Percentiles rank a stretch among this genome's conserved stretches.
Conservation (phyloP, 331 rosid genomes). For the Spiraea crenata region DNA sequence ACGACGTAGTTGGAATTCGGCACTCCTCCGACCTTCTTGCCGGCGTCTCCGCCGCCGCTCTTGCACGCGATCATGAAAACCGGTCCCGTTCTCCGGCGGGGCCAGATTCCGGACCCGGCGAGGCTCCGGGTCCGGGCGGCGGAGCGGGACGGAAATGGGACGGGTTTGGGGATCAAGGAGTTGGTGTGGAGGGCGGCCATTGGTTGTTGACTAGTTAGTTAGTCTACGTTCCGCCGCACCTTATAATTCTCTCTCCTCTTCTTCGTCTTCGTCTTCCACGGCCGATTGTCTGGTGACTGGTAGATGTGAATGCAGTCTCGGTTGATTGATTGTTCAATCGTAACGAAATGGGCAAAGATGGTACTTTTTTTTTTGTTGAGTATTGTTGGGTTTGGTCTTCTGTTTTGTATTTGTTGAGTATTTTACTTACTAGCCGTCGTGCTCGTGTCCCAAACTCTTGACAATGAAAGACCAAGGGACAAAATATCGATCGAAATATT, state of each 20-base stretch:
- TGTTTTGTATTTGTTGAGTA: neutral
- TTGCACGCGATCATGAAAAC: slow-evolving; percentile 7
- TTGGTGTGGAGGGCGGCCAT: slow-evolving; percentile 34
- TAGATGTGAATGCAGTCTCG: neutral
- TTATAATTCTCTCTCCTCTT: neutral
- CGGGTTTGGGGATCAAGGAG: slow-evolving; percentile 6
- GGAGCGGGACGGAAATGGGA: neutral
- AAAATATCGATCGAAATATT: too few relatives aligned
- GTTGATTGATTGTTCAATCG: neutral
- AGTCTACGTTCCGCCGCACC: neutral
- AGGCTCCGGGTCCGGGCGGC: neutral
- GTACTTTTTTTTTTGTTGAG: neutral
- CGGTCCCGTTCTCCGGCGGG: slow-evolving; percentile 10
- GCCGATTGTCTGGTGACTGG: neutral
- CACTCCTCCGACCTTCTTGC: slow-evolving; percentile 37
- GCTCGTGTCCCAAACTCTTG: too few relatives aligned
- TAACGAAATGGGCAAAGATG: neutral
- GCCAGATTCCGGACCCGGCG: slow-evolving; percentile 1
- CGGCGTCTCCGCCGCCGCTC: slow-evolving; percentile 19
- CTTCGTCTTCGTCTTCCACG: too few relatives aligned
- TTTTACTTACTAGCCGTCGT: too few relatives aligned
- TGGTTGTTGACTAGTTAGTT: neutral
- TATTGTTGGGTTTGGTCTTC: neutral
- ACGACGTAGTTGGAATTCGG: slow-evolving; percentile 85
- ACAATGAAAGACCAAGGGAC: too few relatives aligned